These are phyloP conservation scores for Tricholoma flavovirens DNA, from an alignment of 768 basidiomycete genomes.

Conservation along the genomic window DNA sequence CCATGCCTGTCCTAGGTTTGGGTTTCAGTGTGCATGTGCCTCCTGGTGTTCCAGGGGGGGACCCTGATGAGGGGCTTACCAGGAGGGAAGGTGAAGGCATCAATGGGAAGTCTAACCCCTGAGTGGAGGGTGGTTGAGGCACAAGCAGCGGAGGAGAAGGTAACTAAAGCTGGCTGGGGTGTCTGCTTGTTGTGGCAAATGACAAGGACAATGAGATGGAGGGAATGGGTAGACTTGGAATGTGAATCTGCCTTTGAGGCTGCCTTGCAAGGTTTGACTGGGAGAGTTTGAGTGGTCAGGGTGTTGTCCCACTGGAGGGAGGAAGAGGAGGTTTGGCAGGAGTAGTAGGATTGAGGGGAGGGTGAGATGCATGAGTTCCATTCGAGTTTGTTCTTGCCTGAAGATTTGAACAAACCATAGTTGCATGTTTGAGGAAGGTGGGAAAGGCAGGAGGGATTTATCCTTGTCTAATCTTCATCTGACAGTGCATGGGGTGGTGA, in stretches of 20 bases:
- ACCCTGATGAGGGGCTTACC: not conserved
- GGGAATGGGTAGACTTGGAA: slow-evolving; percentile 25
- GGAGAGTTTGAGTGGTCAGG: slow-evolving; percentile 11
- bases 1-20: slow-evolving; percentile 58
- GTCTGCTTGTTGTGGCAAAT: not conserved
- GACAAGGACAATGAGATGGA: slow-evolving; percentile 13
- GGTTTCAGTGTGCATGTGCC: slow-evolving; percentile 30
- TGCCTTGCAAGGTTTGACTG: no score
- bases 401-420: slow-evolving; percentile 3
- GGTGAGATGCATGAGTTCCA: not conserved
- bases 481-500: slow-evolving; percentile 3
- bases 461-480: slow-evolving; percentile 18
- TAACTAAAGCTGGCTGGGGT: slow-evolving; percentile 11
- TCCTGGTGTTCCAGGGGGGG: slow-evolving; percentile 9
- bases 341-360: not conserved
- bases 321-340: not conserved
- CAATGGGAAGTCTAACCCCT: slow-evolving; percentile 2
- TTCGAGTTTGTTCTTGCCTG: not conserved
- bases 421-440: slow-evolving; percentile 11
- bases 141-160: slow-evolving; percentile 10
- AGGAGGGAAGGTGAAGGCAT: slow-evolving; percentile 16
- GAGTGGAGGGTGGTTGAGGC: slow-evolving; percentile 11
- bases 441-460: no score
- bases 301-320: slow-evolving; percentile 7
- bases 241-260: slow-evolving; percentile 19